Percentiles rank a stretch among this genome's conserved stretches.
phyloP scores from a whole-genome alignment of 768 basidiomycete species.

The Termitomyces eurrhizus region DNA sequence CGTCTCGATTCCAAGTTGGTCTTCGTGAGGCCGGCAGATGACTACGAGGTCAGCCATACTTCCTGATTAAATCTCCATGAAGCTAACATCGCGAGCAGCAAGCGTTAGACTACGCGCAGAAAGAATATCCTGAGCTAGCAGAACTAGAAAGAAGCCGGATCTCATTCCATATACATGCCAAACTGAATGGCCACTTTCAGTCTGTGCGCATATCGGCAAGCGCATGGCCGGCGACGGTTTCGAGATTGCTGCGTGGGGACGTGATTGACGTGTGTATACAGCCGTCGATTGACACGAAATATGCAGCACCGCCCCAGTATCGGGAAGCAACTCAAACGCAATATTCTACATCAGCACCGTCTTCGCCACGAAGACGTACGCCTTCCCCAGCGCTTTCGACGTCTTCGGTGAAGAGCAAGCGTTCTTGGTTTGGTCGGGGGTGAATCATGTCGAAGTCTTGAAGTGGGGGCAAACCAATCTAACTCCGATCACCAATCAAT shows the following conservation, averaged over 20 bases:
- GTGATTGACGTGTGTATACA: conserved; percentile 43
- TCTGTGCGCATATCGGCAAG: conserved; percentile 47
- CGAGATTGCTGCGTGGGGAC: conserved; percentile 40
- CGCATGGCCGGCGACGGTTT: conserved; percentile 43
- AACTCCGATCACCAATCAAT: no score
- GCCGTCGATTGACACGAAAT: conserved; percentile 24
- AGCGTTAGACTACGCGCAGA: conserved; percentile 46
- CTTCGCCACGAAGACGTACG: conserved; percentile 18
- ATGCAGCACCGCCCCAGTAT: conserved; percentile 43
- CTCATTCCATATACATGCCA: conserved; percentile 36
- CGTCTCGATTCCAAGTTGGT: conserved; percentile 39
- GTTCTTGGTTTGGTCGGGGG: conserved; percentile 17
- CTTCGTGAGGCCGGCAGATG: conserved; percentile 42
- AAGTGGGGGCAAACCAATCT: not conserved
- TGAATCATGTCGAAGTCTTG: conserved; percentile 1
- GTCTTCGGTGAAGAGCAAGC: conserved; percentile 11
- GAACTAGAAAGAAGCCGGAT: conserved; percentile 36
- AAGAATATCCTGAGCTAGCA: conserved; percentile 44
- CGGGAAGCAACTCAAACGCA: conserved; percentile 29
- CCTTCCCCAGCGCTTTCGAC: conserved; percentile 18
- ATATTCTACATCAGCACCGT: conserved; percentile 22
- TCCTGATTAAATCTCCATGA: not conserved
- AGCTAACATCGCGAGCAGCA: conserved; percentile 27
- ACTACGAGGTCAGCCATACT: conserved; percentile 36
- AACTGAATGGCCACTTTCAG: conserved; percentile 27